These are phyloP conservation scores for Eudorina sp. DNA, from an alignment of 139 green algal species.

Conservation along the genomic window DNA sequence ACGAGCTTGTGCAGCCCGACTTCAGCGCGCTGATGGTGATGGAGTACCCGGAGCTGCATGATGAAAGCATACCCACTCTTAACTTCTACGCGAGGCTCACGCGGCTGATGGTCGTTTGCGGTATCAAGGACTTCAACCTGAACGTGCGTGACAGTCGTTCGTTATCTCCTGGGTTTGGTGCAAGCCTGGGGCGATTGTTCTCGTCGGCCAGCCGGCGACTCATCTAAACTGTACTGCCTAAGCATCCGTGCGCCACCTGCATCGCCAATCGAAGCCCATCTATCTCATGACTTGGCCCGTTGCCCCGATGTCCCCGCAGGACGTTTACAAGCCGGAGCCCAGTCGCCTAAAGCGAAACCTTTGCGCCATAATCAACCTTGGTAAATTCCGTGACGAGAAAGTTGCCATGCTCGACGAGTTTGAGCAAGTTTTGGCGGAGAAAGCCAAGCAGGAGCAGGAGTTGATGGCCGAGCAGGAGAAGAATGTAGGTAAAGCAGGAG, in stretches of 20 bases:
- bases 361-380: conserved; percentile 96
- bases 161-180: no score
- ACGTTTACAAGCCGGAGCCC: conserved; percentile 92
- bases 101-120: conserved; percentile 80
- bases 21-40: conserved; percentile 88
- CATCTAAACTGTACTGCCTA: no score
- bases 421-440: conserved; percentile 53
- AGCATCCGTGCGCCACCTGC: no score
- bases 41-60: conserved; percentile 95
- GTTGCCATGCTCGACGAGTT: conserved; percentile 34
- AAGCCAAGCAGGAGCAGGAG: conserved; percentile 61
- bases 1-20: conserved; percentile 91
- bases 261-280: no score
- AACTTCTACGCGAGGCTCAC: conserved; percentile 80
- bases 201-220: no score
- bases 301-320: conserved; percentile 60
- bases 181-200: no score
- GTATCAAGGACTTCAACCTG: conserved; percentile 90
- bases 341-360: conserved; percentile 82
- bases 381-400: conserved; percentile 95
- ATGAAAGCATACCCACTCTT: conserved; percentile 88
- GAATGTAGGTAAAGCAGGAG: conserved; percentile 57
- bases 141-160: conserved; percentile 66
- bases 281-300: no score
- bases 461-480: conserved; percentile 63